Base-by-base conservation (phyloP, 495 filamentous ascomycete genomes). In the Talaromyces adpressus region DNA sequence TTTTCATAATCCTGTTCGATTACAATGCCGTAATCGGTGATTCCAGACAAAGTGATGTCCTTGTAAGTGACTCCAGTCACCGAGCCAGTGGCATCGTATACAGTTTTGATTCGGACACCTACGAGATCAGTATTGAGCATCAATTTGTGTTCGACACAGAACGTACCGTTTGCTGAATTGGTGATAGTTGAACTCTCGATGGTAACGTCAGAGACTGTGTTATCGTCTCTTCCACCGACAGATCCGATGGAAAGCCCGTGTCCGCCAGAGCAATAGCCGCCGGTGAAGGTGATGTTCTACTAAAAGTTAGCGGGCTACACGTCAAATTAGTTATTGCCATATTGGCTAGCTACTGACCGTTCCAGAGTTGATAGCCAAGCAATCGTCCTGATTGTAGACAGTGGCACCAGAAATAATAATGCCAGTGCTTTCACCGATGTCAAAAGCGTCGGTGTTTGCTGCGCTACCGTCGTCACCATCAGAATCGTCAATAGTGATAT, bases 1-100 rank as follows among this genome's bases (percentile, higher is more conserved):
- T 87, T 87, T 75, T 84, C 72, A 67, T 89, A 90, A 70, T 89
- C 86, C 72, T 90, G 87, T 73, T 89, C 73, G 54, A 90, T 84
- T 62, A 87, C 77, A 57, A 90, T 83, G 54, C 86, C 87, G 68
- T 89, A 86, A 25, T 81, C 78, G 54, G 78, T 73, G 69, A 88
- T 87, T 22, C 74, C 71, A 56, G 77, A 79, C 4, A 89, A 77
- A 9, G 74, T 77, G 72, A 89, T 87, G 66, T 82, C 79, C 25
- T 68, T 73, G 78, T 85, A 90, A 1, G 83, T 87, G 45, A 89
- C 76, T 61, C 76, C 81, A 16, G 69, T 68, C 57, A 89, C 84
- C 6, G 72, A 68, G 41, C 87, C 87, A 45, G 84, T 88, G 5
- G 78, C 80, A 47, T 70, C 78, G 62, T 71, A 80, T 61, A 85